Conservation (phyloP, 202 grass and related monocot species). For the Panicum virgatum region DNA sequence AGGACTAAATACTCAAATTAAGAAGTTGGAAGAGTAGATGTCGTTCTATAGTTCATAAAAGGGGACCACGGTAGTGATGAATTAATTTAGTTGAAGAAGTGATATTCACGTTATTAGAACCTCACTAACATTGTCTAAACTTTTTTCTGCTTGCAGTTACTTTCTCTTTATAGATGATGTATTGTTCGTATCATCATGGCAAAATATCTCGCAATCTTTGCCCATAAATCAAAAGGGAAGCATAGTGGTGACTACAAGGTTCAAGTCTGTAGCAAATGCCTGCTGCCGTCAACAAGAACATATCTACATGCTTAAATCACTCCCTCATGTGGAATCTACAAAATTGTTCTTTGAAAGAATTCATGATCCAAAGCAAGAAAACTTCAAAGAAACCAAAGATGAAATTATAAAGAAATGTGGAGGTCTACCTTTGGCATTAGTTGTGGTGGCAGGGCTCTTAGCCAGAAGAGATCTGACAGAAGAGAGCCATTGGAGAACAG, state of each 20-base stretch:
- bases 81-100: neutral
- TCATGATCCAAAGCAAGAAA: neutral
- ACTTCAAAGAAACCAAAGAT: neutral
- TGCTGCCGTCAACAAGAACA: neutral
- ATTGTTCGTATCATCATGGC: neutral
- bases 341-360: constrained; percentile 9
- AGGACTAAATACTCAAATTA: neutral
- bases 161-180: constrained; percentile 14
- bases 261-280: constrained; percentile 19
- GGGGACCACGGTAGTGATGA: neutral
- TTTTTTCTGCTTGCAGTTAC: neutral
- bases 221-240: neutral
- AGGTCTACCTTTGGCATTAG: constrained; percentile 24
- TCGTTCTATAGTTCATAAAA: neutral
- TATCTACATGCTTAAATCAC: neutral
- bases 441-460: constrained; percentile 32
- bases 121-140: neutral
- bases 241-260: constrained; percentile 32
- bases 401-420: constrained; percentile 8
- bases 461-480: neutral
- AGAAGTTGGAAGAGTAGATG: neutral
- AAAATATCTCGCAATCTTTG: neutral
- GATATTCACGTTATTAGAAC: neutral
- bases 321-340: neutral
- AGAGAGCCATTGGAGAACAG: neutral